A percentile compares a stretch with the other conserved stretches of the same genome.
Evolutionary conservation across 768 basidiomycete genomes (phyloP).

Genomic region (Lyophyllum atratum): DNA sequence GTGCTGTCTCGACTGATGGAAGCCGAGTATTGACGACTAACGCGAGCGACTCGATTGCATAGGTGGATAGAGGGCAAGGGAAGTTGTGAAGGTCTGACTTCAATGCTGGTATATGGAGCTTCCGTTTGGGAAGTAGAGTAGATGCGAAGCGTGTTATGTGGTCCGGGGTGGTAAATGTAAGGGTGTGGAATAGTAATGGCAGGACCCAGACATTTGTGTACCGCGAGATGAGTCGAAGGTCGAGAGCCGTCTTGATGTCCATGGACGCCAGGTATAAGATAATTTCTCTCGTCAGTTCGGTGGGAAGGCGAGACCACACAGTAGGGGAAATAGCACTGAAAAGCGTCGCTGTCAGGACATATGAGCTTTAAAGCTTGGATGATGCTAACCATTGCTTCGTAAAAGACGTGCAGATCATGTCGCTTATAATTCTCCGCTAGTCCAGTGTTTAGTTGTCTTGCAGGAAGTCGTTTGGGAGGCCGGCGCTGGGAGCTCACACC

Average conservation of each 20-base stretch:
- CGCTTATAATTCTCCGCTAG: background rate
- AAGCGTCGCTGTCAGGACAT: background rate
- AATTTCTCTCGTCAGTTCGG: constrained; percentile 35
- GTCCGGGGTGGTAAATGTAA: constrained; percentile 27
- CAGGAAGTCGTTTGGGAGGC: background rate
- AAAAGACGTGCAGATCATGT: background rate
- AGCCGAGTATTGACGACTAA: constrained; percentile 31
- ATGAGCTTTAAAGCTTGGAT: background rate
- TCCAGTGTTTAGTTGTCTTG: background rate
- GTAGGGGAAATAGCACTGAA: constrained; percentile 8
- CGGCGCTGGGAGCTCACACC: background rate
- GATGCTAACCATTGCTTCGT: background rate
- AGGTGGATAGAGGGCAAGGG: constrained; percentile 31
- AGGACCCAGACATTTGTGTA: constrained; percentile 36
- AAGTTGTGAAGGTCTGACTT: constrained; percentile 27
- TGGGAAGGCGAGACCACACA: constrained; percentile 33
- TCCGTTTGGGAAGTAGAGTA: constrained; percentile 31
- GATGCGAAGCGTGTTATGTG: constrained; percentile 30
- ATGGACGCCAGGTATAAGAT: constrained; percentile 28
- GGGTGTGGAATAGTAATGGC: constrained; percentile 31
- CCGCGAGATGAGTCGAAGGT: constrained; percentile 33
- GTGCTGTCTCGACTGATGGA: constrained; percentile 34
- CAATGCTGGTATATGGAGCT: constrained; percentile 25
- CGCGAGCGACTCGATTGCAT: constrained; percentile 32
- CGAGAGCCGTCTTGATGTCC: constrained; percentile 23